A percentile compares a stretch with the other conserved stretches of the same genome.
phyloP scores from a whole-genome alignment of 2,329 filamentous ascomycete genomes.

The Penicillium digitatum region DNA sequence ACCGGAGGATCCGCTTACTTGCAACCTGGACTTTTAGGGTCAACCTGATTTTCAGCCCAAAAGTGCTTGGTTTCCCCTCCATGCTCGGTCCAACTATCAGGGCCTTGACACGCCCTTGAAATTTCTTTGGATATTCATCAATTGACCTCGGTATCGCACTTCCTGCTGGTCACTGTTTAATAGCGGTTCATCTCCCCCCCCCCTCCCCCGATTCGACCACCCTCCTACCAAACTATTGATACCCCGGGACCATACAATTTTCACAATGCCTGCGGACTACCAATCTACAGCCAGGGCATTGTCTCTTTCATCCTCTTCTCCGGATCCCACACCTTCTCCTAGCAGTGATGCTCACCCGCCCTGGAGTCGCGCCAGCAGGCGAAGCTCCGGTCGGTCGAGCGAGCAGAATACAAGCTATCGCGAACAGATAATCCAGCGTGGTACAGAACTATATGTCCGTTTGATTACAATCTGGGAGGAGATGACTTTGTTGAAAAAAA shows the following conservation, averaged over 20 bases:
- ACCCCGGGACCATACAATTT: conserved; percentile 2
- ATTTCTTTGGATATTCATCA: background rate
- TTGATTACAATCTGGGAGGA: conserved; percentile 34
- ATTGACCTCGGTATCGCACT: background rate
- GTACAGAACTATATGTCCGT: conserved; percentile 33
- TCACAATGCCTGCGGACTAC: conserved; percentile 48
- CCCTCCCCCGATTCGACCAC: conserved; percentile 13
- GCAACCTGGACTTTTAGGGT: conserved; percentile 4
- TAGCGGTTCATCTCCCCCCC: background rate
- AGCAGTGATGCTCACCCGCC: conserved; percentile 44
- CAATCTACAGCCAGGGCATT: conserved; percentile 52
- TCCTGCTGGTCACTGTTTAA: conserved; percentile 8
- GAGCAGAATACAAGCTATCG: conserved; percentile 32
- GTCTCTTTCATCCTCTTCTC: conserved; percentile 48
- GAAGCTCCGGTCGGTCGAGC: conserved; percentile 38
- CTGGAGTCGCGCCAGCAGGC: conserved; percentile 49
- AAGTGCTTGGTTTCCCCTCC: conserved; percentile 4
- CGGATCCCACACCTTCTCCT: conserved; percentile 42
- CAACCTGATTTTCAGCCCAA: conserved; percentile 4
- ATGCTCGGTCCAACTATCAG: conserved; percentile 18
- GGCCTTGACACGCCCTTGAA: conserved; percentile 21
- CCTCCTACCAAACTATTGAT: conserved; percentile 1
- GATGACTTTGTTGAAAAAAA: conserved; percentile 56
- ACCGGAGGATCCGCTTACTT: conserved; percentile 10
- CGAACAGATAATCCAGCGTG: conserved; percentile 39